These are phyloP conservation scores for Physaria fendleri DNA, from an alignment of 345 rosid species.

Conservation along the genomic window DNA sequence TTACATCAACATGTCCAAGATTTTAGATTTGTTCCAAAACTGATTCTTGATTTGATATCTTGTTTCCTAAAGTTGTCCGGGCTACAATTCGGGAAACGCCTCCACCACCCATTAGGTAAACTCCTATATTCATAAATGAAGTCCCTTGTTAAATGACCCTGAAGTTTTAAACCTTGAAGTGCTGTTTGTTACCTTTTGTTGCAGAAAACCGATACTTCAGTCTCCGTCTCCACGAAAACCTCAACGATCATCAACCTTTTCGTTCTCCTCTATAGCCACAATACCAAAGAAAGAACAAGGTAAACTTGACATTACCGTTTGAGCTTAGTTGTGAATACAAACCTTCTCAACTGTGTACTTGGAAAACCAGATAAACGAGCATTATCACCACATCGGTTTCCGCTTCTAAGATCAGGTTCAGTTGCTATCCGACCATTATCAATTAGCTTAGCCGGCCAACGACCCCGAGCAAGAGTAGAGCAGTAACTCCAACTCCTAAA, in stretches of 20 bases:
- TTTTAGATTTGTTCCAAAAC: background rate
- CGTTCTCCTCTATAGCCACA: slow-evolving; percentile 50
- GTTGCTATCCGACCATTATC: slow-evolving; percentile 53
- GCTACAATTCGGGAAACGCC: slow-evolving; percentile 65
- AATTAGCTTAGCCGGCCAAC: slow-evolving; percentile 49
- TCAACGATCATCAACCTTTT: slow-evolving; percentile 66
- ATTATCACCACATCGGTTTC: slow-evolving; percentile 78
- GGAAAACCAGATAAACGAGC: slow-evolving; percentile 57
- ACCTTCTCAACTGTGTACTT: background rate
- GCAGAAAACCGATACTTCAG: slow-evolving; percentile 59
- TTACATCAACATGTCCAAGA: background rate
- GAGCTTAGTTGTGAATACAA: background rate
- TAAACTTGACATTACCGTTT: background rate
- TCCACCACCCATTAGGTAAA: slow-evolving; percentile 48
- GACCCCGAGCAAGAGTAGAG: slow-evolving; percentile 58
- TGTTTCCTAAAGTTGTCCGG: slow-evolving; percentile 49
- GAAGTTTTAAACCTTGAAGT: background rate
- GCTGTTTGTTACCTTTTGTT: background rate
- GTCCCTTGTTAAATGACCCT: background rate
- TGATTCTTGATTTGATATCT: slow-evolving; percentile 25
- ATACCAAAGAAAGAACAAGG: slow-evolving; percentile 64
- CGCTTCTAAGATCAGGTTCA: slow-evolving; percentile 73
- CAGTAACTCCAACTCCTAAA: slow-evolving; percentile 65
- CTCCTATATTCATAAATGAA: background rate
- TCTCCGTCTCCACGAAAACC: slow-evolving; percentile 56